A percentile compares a stretch with the other conserved stretches of the same genome.
These are phyloP conservation scores for Aspergillus ochraceoroseus DNA, from an alignment of 2,329 filamentous ascomycete genomes.

Conservation along the genomic window DNA sequence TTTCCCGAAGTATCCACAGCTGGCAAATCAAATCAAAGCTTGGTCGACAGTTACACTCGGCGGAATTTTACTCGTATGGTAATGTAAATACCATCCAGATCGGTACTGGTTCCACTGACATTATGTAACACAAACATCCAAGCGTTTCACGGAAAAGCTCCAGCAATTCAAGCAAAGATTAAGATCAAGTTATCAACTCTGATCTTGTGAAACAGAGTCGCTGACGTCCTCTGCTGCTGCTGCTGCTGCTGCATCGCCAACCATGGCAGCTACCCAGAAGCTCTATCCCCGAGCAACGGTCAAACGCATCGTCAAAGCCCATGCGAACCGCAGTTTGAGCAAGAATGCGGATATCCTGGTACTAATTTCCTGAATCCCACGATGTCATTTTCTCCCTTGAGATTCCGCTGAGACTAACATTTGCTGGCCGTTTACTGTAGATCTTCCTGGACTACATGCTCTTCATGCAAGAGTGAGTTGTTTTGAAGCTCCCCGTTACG, in stretches of 20 bases:
- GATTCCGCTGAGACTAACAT: conserved; percentile 2
- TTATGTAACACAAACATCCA: background rate
- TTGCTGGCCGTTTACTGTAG: conserved; percentile 42
- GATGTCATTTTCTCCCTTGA: too few relatives aligned
- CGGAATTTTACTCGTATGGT: conserved; percentile 7
- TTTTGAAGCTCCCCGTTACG: too few relatives aligned
- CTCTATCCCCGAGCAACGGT: conserved; percentile 78
- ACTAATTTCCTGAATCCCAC: too few relatives aligned
- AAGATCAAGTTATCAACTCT: too few relatives aligned
- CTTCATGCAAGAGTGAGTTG: conserved; percentile 63
- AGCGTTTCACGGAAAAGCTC: too few relatives aligned
- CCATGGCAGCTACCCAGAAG: conserved; percentile 63
- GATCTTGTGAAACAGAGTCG: too few relatives aligned
- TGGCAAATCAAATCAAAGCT: too few relatives aligned
- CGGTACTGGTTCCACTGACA: background rate
- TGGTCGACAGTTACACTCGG: background rate
- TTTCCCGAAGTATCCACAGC: too few relatives aligned
- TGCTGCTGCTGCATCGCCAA: background rate
- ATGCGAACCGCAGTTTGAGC: conserved; percentile 72
- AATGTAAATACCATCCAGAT: conserved; percentile 2
- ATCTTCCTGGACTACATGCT: conserved; percentile 80
- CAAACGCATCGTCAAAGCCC: conserved; percentile 85
- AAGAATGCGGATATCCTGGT: conserved; percentile 85
- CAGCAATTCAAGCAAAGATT: too few relatives aligned
- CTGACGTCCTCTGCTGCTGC: too few relatives aligned